Base-by-base conservation (phyloP, 129 eudicot genomes). In the Centaurea solstitialis region DNA sequence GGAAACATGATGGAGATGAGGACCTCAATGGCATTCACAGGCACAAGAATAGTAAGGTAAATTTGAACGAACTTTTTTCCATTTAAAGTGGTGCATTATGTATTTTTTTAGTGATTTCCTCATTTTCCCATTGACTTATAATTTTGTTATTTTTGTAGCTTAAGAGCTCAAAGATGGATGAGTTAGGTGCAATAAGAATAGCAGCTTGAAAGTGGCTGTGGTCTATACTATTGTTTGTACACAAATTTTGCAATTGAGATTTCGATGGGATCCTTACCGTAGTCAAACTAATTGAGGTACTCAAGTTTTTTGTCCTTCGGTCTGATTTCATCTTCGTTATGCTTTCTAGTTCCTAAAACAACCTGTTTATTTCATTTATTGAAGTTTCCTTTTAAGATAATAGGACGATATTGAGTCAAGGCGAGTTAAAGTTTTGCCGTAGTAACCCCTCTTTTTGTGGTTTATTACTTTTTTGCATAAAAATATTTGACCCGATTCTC, bases 1-100 rank as follows among this genome's bases (percentile, higher is more conserved):
- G 98, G 88, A 94, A 87, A 88, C 91, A 90, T 83, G 97, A 92
- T 23, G 97, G 94, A 70, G 91, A 94, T 79, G 97, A 90, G 75
- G 97, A 92, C 79, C 70, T 86, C 70, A 87, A 83, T 83, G 97
- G 87, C 68, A 83, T 85, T 79, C 89, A 90, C 78, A 87, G 89
- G 85, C 91, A 87, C 87, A 91, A 87, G 92, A 90, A 89, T 79
- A 90, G 91, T 75, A 94, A 92, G 99, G 99, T 94, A 87, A 87
- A 64, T 74, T 80, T 78, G 70, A 57, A 26, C 68, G 7, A 23
- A 71, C 76, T 11, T 78, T 72, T 59, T 11, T 39, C 47, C 39
- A 7, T 9, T 8, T 68, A 71, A 41, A 45, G 10, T 45, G 53
- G 33, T 62, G 20, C 20, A 12, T 15, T 72, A 30, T 70, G 7